These are phyloP conservation scores for Rosa rugosa DNA, from an alignment of 306 rosid species.

Conservation along the genomic window DNA sequence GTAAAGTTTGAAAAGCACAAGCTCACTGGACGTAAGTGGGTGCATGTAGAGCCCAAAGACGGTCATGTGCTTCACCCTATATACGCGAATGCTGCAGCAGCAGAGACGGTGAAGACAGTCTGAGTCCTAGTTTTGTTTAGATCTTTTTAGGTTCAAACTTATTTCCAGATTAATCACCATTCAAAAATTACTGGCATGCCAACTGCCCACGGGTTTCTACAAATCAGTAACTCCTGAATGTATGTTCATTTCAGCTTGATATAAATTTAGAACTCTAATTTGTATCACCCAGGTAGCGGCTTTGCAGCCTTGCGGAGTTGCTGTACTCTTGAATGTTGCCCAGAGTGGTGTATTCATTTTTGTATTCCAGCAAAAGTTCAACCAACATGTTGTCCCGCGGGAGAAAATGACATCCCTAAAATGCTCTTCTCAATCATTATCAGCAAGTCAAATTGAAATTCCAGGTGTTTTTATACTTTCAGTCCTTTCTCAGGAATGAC, in stretches of 20 bases:
- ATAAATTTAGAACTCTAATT: background rate
- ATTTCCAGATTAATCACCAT: background rate
- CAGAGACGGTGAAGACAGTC: conserved; percentile 34
- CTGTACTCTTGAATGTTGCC: background rate
- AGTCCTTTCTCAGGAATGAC: background rate
- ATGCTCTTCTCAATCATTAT: background rate
- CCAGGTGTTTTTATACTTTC: background rate
- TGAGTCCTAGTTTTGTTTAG: conserved; percentile 11
- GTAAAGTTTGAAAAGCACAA: conserved; percentile 81
- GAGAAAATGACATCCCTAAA: background rate
- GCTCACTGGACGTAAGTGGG: conserved; percentile 81
- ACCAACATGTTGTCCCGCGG: background rate
- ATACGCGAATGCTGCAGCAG: conserved; percentile 42
- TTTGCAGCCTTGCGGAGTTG: background rate
- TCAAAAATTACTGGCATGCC: background rate
- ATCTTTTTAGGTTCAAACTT: background rate
- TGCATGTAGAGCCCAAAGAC: conserved; percentile 75
- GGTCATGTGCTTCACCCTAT: conserved; percentile 88
- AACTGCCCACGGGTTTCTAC: background rate
- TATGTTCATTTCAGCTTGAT: background rate
- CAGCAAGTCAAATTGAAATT: background rate
- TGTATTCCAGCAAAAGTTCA: background rate
- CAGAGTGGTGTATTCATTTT: background rate
- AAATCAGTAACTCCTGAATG: background rate
- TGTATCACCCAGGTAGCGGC: background rate